phyloP scores from a whole-genome alignment of 805 yeast species.

The Wickerhamiella azymoides region DNA sequence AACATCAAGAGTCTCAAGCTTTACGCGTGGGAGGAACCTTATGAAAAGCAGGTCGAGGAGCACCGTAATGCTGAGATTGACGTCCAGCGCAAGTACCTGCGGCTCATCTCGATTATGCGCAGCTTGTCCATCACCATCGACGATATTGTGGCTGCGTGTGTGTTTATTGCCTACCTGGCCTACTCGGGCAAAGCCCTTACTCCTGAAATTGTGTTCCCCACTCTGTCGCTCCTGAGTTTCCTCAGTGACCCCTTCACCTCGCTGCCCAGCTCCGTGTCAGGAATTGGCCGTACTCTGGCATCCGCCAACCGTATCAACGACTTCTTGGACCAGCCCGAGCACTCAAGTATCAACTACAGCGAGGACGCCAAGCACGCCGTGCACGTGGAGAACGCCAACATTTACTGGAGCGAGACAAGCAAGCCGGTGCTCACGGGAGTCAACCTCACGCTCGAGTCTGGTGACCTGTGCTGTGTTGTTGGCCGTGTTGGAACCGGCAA shows the following conservation, averaged over 20 bases:
- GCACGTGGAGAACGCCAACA: conserved; percentile 6
- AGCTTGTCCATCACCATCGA: conserved; percentile 76
- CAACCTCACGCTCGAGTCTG: conserved; percentile 51
- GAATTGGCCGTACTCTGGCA: conserved; percentile 11
- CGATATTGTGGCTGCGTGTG: conserved; percentile 68
- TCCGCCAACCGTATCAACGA: conserved; percentile 15
- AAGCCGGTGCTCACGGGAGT: conserved; percentile 31
- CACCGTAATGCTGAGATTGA: conserved; percentile 48
- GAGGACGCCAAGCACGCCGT: conserved; percentile 1
- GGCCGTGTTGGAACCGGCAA: conserved; percentile 90
- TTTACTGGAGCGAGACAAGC: conserved; percentile 27
- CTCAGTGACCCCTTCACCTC: conserved; percentile 25
- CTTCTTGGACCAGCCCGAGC: conserved; percentile 14
- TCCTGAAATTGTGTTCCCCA: conserved; percentile 70
- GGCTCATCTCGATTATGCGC: conserved; percentile 60
- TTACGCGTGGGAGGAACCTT: conserved; percentile 81
- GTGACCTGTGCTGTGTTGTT: conserved; percentile 70
- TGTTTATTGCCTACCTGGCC: conserved; percentile 66
- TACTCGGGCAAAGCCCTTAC: conserved; percentile 51
- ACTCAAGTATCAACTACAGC: conserved; percentile 6
- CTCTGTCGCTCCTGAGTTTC: conserved; percentile 46
- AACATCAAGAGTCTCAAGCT: conserved; percentile 77
- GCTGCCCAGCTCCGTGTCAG: conserved; percentile 12
- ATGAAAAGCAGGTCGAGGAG: conserved; percentile 37
- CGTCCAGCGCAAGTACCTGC: conserved; percentile 36